Base-by-base conservation (phyloP, 2,329 filamentous ascomycete genomes). In the Didymellaceae sp. region DNA sequence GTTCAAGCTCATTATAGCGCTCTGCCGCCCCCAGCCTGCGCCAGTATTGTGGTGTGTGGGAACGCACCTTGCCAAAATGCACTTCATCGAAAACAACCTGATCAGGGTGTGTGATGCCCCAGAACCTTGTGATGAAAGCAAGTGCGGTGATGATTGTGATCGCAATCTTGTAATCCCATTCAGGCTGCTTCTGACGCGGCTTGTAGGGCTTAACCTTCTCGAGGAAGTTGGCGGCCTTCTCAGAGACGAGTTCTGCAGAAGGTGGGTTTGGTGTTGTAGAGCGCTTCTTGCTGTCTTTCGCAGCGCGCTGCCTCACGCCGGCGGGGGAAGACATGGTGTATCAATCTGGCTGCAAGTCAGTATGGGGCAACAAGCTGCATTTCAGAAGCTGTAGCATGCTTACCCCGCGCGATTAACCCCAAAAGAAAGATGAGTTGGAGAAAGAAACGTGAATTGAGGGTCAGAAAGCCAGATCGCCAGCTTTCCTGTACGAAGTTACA, bases 31-130 rank as follows among this genome's bases (percentile, higher is more conserved):
- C n/a, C 40, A 20, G 40, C 9, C 10, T 13, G 30, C 24, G 18
- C 30, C 32, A 26, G n/a, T 41, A 28, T 14, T 24, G 26, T n/a
- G 11, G 6, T 16, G 9, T 4, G n/a, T n/a, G n/a, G n/a, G n/a
- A 18, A 35, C 82, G 52, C 80, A 97, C 93, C 89, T 99, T 99
- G 79, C 94, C 94, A 75, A 99, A 99, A 78, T 99, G 94, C 50
- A 99, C 94, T 77, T 99, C 94, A 71, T 99, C 94, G 70, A 99
- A 99, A 40, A 99, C 94, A 47, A 99, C 94, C 78, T 97, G 89
- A 70, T 96, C 87, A 13, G 94, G 94, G 75, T 97, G 92, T 72
- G 83, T 90, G 73, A 99, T 97, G 57, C 91, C 92, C 85, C 89
- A 97, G 80, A 99, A 99, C 56, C 94, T 84, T 38, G 94, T 97